Base-by-base conservation (phyloP, 306 rosid species). In the Cucurbita ficifolia region DNA sequence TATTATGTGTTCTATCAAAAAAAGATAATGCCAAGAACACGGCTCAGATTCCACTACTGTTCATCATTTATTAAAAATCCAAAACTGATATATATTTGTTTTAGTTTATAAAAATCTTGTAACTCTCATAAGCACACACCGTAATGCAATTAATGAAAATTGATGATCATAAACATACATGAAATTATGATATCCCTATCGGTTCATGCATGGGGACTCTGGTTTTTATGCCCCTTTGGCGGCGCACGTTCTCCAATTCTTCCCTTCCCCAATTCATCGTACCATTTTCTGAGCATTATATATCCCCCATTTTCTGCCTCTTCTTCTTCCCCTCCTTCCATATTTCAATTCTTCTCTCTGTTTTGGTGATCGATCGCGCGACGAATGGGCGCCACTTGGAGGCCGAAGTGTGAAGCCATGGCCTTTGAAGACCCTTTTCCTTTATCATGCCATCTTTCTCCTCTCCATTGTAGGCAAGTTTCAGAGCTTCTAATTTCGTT, bases 71-170 rank as follows among this genome's bases (percentile, higher is more conserved):
- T 62, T 62, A 62, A 40, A 7, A 40, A 9, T 19, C 72, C 33
- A 21, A 67, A 42, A 40, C 8, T 40, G 8, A 29, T 65, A 24
- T 24, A 65, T 29, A 76, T 40, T 40, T 40, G 8, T 6, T 42
- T 2, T 42, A 42, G 8, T 42, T 40, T 42, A 2, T 71, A 76
- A 62, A 62, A 36, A 75, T 81, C 81, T 87, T 82, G 87, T 86
- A 89, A 85, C 92, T 87, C 87, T 81, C 88, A 39, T 74, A 70
- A 73, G 46, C 79, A 81, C 53, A 4, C 18, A 4, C 53, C 53
- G 50, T 48, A 61, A 4, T 49, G 54, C 72, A 86, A 77, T 83
- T 40, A 87, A 81, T 82, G 54, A 57, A 29, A 29, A 29, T 29
- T 29, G 33, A 29, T 29, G 33, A 29, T 29, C 33, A 29, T 29